Evolutionary conservation across 2,329 filamentous ascomycete genomes (phyloP), one percentile per base, ranked within the genome.

Genomic region (Botrytis deweyae): DNA sequence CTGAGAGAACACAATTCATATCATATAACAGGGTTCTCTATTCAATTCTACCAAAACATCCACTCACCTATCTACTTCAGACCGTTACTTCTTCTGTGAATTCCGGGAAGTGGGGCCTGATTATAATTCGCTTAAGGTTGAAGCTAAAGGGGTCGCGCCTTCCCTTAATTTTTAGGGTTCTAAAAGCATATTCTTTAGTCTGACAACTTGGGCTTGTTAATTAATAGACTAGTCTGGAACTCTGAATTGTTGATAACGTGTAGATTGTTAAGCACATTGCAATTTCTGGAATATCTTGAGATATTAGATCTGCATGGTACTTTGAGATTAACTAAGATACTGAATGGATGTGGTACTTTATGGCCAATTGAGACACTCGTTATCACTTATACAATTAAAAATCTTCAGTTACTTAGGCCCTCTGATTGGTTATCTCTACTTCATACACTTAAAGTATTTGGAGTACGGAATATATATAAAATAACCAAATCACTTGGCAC

Each of bases 311-410:
- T 12, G 1, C 5, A 4, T 64, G 7, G 9, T 33, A 33, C 3
- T 7, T 65, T 65, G 2, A 46, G 9, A 9, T 22, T 2, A 33
- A 8, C 18, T 33, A 0, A 33, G 29, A 65, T 44, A 25, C 2
- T 67, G 14, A 29, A 22, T 20, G 14, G 5, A 38, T 29, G 8
- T 22, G 25, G 20, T n/a, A 3, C 8, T n/a, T 7, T 55, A 1
- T 52, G 18, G 16, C 1, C 7, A n/a, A 12, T 12, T 42, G 7
- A 40, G n/a, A 40, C 1, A n/a, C 3, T 18, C 3, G 1, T 1
- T 29, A 7, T 18, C n/a, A 9, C 16, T 58, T 18, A 18, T 18
- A 33, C 14, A 58, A 18, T 18, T 18, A 4, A 29, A 29, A 0
- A 6, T 1, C 29, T 25, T 3, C 1, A 44, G 9, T 14, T 29